phyloP scores from a whole-genome alignment of 345 rosid species.

The Brassica cretica region DNA sequence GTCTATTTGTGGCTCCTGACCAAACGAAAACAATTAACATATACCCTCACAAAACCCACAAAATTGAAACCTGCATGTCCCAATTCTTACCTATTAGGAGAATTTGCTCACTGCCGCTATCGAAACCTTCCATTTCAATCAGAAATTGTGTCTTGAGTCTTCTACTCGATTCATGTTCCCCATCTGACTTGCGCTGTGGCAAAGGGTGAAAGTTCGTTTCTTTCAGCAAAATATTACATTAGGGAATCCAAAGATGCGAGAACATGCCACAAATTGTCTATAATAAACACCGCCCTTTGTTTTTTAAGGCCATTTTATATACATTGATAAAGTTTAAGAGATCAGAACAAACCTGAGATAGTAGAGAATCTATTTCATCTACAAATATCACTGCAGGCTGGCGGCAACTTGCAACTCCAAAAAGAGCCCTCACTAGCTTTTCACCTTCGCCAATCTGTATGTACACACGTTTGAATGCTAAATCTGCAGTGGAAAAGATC shows the following conservation, averaged over 20 bases:
- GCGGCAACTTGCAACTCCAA: conserved; percentile 97
- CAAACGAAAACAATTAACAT: conserved; percentile 17
- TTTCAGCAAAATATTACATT: conserved; percentile 21
- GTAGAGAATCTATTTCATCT: conserved; percentile 94
- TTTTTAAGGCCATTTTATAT: neutral
- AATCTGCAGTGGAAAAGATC: neutral
- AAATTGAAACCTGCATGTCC: neutral
- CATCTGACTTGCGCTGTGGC: conserved; percentile 94
- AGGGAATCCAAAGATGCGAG: conserved; percentile 22
- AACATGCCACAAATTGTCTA: conserved; percentile 55
- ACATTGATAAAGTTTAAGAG: conserved; percentile 4
- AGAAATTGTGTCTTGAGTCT: conserved; percentile 94
- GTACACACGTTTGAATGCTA: conserved; percentile 5
- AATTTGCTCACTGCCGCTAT: conserved; percentile 83
- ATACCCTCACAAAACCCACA: conserved; percentile 2
- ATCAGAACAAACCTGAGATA: conserved; percentile 73
- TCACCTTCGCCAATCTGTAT: conserved; percentile 98
- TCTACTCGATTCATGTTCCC: conserved; percentile 97
- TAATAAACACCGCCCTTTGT: neutral
- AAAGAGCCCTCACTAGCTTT: conserved; percentile 96
- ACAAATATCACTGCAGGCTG: conserved; percentile 99
- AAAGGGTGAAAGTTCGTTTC: conserved; percentile 14
- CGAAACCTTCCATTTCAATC: conserved; percentile 98
- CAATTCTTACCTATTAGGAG: conserved; percentile 80
- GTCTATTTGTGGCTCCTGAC: conserved; percentile 95